Conservation (phyloP, 208 protist genomes). For the Trypanosoma boissoni region DNA sequence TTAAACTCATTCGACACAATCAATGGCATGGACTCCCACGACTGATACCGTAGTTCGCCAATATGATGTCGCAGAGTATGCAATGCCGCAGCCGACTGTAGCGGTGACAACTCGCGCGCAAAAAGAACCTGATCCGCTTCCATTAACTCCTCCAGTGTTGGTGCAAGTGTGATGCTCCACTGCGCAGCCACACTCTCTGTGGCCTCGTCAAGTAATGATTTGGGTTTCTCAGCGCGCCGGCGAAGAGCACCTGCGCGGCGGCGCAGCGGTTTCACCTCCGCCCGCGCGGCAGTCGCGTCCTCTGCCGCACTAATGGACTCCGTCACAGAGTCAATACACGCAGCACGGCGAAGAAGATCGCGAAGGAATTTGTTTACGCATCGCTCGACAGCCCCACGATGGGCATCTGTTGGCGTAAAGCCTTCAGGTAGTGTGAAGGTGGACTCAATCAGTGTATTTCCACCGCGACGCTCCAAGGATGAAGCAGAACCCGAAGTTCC, state of each 20-base stretch:
- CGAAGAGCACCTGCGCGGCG: conserved; percentile 28
- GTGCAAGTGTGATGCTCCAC: conserved; percentile 72
- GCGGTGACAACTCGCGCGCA: conserved; percentile 64
- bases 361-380: conserved; percentile 88
- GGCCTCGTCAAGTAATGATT: conserved; percentile 86
- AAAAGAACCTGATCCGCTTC: conserved; percentile 89
- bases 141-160: conserved; percentile 88
- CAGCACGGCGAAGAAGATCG: conserved; percentile 76
- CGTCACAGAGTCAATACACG: conserved; percentile 81
- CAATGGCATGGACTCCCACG: conserved; percentile 88
- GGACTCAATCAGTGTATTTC: conserved; percentile 65
- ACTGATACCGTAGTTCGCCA: conserved; percentile 82
- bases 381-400: conserved; percentile 78
- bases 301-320: conserved; percentile 76
- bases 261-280: conserved; percentile 77
- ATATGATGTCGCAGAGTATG: conserved; percentile 79
- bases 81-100: conserved; percentile 82
- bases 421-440: conserved; percentile 78
- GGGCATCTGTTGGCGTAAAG: conserved; percentile 73
- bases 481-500: too few species aligned
- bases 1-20: conserved; percentile 75
- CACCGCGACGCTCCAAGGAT: too few species aligned
- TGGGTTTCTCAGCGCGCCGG: conserved; percentile 21
- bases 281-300: conserved; percentile 69
- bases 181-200: conserved; percentile 64